Conservation (phyloP, 148 eudicot genomes). For the Rhododendron kiyosumense region DNA sequence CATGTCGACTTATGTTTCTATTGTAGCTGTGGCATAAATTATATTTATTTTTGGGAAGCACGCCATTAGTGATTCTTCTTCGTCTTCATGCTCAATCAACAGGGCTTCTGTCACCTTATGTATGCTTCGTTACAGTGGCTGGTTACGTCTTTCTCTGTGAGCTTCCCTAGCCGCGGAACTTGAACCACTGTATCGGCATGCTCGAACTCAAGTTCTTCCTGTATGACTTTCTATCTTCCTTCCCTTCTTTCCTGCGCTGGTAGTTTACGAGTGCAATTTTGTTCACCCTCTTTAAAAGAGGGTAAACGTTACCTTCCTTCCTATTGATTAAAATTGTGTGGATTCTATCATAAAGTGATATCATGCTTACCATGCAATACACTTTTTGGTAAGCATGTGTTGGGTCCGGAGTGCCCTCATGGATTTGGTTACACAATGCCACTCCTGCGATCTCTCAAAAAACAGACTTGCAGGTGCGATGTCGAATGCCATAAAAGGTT, state of each 20-base stretch:
- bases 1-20: neutral
- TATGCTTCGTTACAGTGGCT: neutral
- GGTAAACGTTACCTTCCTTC: too few relatives aligned
- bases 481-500: too few relatives aligned
- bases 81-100: neutral
- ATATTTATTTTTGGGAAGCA: neutral
- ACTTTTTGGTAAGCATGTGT: too few relatives aligned
- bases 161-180: neutral
- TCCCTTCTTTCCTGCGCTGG: neutral
- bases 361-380: too few relatives aligned
- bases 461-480: too few relatives aligned
- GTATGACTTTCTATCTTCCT: neutral
- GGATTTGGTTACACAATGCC: too few relatives aligned
- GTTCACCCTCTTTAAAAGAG: too few relatives aligned
- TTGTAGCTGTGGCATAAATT: neutral
- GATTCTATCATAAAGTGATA: too few relatives aligned
- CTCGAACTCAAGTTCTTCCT: neutral
- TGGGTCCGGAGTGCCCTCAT: too few relatives aligned
- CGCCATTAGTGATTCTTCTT: neutral
- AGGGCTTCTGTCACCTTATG: neutral
- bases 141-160: neutral
- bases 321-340: too few relatives aligned
- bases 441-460: too few relatives aligned
- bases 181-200: neutral
- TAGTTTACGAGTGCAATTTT: too few relatives aligned